Evolutionary conservation across 78 protist species (phyloP).

Genomic region (Dictyostelium intermedium): DNA sequence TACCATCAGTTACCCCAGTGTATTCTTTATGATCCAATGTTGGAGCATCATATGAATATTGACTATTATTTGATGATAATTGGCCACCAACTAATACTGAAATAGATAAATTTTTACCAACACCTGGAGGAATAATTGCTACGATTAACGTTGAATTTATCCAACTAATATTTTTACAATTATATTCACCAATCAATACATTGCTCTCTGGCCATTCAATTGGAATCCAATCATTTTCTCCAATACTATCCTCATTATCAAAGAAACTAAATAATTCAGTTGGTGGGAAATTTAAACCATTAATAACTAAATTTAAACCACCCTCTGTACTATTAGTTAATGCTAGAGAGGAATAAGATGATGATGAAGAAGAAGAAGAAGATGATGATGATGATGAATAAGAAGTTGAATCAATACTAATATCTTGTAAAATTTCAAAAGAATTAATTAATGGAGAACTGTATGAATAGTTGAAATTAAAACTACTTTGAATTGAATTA

Average conservation of each 20-base stretch:
- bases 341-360: background rate
- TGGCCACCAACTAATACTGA: conserved; percentile 38
- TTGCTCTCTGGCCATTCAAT: background rate
- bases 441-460: background rate
- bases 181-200: background rate
- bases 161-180: background rate
- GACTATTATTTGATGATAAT: background rate
- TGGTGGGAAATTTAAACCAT: background rate
- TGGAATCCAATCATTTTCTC: background rate
- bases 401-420: too few relatives aligned
- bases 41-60: background rate
- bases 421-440: background rate
- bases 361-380: background rate
- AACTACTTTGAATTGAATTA: background rate
- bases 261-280: background rate
- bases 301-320: background rate
- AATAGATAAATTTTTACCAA: conserved; percentile 20
- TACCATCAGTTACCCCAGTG: background rate
- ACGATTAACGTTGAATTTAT: background rate
- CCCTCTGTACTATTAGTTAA: background rate
- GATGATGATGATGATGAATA: too few relatives aligned
- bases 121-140: conserved; percentile 30
- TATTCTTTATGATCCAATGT: background rate
- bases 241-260: background rate
- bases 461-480: background rate